Evolutionary conservation across 306 rosid species (phyloP), one percentile per base, ranked within the genome.

Genomic region (Albizia julibrissin): DNA sequence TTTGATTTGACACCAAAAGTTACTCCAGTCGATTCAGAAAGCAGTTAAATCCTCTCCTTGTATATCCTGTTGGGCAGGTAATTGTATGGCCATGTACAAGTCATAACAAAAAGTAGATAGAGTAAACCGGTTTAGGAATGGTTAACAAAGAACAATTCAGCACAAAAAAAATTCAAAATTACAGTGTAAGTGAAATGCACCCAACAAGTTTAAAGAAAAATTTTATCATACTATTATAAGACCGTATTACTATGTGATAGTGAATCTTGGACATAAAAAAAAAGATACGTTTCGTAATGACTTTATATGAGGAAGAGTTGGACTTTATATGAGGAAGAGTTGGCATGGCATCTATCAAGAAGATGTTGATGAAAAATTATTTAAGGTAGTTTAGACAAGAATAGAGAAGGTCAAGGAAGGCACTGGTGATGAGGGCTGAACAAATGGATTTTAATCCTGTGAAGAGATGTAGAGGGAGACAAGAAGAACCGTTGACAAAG

Each of bases 1-100:
- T 46, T 72, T 56, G 72, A 68, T 47, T 72, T 58, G 73, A 49
- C 79, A 74, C 74, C 56, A 67, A 58, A 56, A 47, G 68, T 73
- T 81, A n/a, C 29, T 14, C 27, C 3, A 31, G 42, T 65, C 70
- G 8, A 40, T 46, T 13, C 61, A 26, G 22, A 72, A 44, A 46
- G 76, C 42, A 72, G 61, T 13, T 70, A 46, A 72, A 26, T 46
- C 49, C 13, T 72, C 21, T 72, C 14, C 61, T 16, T 72, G 9
- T 47, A 47, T 15, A 47, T 29, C 59, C n/a, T 72, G 40, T 46
- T 72, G 13, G 22, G 26, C 22, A 18, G 40, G 6, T 18, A 67
- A 19, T 67, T 37, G 46, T 42, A 42, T 42, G 31, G 6, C 75
- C 2, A 6, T 12, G 56, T 50, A 70, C 13, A 70, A 69, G 19